A percentile compares a stretch with the other conserved stretches of the same genome.
Evolutionary conservation across 768 basidiomycete genomes (phyloP).

Genomic region (Leccinum obscurum): DNA sequence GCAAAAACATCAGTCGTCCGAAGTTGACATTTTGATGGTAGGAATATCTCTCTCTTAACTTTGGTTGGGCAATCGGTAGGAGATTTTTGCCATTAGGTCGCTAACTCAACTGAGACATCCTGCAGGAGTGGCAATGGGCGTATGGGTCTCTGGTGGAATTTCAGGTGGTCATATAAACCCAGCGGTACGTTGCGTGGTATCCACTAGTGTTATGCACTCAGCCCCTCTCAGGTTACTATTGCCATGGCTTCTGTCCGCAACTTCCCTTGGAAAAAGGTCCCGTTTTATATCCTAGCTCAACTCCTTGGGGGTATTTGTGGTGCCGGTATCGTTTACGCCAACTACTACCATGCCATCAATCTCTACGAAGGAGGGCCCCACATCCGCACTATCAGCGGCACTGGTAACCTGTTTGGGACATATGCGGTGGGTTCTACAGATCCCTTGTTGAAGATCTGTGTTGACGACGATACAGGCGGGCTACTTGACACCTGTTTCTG

Average conservation of each 20-base stretch:
- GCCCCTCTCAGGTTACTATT: constrained; percentile 56
- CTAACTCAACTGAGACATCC: neutral
- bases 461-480: constrained; percentile 31
- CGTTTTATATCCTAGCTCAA: constrained; percentile 64
- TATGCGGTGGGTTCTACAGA: constrained; percentile 49
- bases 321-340: constrained; percentile 58
- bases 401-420: constrained; percentile 59
- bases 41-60: constrained; percentile 26
- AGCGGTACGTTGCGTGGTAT: constrained; percentile 42
- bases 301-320: constrained; percentile 61
- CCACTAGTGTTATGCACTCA: constrained; percentile 1
- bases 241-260: constrained; percentile 65
- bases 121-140: constrained; percentile 58
- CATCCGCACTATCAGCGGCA: constrained; percentile 56
- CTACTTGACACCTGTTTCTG: constrained; percentile 44
- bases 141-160: constrained; percentile 64
- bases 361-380: constrained; percentile 56
- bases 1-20: neutral
- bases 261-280: constrained; percentile 83
- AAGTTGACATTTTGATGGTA: constrained; percentile 14
- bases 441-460: neutral
- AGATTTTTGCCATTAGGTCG: neutral
- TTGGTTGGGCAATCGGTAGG: constrained; percentile 36
- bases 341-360: constrained; percentile 71
- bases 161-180: constrained; percentile 80